Evolutionary conservation across 768 basidiomycete species (phyloP), one percentile per base, ranked within the genome.

Genomic region (Rhodotorula sphaerocarpa): DNA sequence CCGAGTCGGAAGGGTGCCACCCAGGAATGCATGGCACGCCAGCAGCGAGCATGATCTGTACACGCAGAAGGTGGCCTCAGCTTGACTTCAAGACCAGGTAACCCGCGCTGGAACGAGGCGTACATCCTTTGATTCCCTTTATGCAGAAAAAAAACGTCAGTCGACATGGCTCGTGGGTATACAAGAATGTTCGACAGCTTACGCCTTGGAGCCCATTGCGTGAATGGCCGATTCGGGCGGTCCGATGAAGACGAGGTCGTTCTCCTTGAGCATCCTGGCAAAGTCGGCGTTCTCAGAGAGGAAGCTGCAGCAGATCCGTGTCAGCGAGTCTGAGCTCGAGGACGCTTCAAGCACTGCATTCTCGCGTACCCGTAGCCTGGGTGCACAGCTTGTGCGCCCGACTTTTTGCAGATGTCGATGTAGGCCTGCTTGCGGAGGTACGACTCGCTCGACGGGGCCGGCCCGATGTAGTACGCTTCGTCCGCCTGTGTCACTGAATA

Each of bases 171-270:
- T 2, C 6, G 4, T 42, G 10, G 31, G 10, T 9, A 9, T 39
- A 18, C 39, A 39, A 18, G 9, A 9, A 18, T 39, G 39, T 39
- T 39, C 39, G 39, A n/a, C n/a, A n/a, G n/a, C 70, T 18, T 25
- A 67, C 87, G 90, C 89, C 79, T 96, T 95, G 0, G 88, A 91
- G 3, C 91, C 92, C 92, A 95, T 96, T 71, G 86, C 87, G 20
- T 86, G 77, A 65, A 96, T 96, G 34, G 92, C 90, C 69, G 80
- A 81, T 1, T 86, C 80, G 3, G 91, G 88, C 21, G 92, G 91
- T 0, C 91, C 91, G 64, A 96, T 90, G 73, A 92, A 95, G 5
- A 86, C 82, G 66, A 96, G 82, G 0, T 88, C 87, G 70, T 85
- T 86, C 48, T 82, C 76, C n/a, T 83, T 81, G 16, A 95, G 80